Evolutionary conservation across 495 filamentous ascomycete species (phyloP), one percentile per base, ranked within the genome.

Genomic region (Glutinoglossum americanum): DNA sequence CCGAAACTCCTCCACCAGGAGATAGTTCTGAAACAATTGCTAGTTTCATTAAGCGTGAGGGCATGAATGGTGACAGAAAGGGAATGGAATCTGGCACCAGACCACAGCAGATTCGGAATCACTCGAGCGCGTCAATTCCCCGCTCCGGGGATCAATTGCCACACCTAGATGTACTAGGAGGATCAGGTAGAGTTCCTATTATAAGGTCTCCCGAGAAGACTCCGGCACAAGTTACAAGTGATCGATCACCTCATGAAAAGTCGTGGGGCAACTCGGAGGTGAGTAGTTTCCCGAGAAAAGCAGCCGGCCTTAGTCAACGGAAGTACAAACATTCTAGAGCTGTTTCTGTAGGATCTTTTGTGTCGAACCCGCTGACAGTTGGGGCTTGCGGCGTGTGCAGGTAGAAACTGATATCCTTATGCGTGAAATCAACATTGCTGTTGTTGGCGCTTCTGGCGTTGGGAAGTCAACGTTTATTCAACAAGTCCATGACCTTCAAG

Each of bases 391-490:
- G 30, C 23, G 0, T 32, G 10, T 32, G n/a, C 47, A 53, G 49
- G 49, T 27, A 15, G 49, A 53, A 53, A 27, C 49, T 27, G 49
- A 53, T 53, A 13, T 28, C 5, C 60, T 63, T 49, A 78, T 83
- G 71, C 77, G 79, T 60, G 71, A 82, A 64, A 79, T 94, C 64
- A 89, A 87, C 64, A 85, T 97, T 65, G 87, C 82, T 33, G 80
- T 97, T 26, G 78, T 95, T 63, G 92, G 92, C 56, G 77, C 79
- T 62, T 73, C 78, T 62, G 80, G 82, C 54, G 85, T 87, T 35
- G 90, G 90, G 62, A 96, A 97, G 71, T 87, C 86, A 53, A 84
- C 85, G 25, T 94, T 97, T 62, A 84, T 95, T 59, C 83, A 85
- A 64, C 79, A 76, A 56, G 85, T 86, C 11, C 70, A 92, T 62